phyloP scores from a whole-genome alignment of 768 basidiomycete species.

The Rhizopogon vesiculosus region DNA sequence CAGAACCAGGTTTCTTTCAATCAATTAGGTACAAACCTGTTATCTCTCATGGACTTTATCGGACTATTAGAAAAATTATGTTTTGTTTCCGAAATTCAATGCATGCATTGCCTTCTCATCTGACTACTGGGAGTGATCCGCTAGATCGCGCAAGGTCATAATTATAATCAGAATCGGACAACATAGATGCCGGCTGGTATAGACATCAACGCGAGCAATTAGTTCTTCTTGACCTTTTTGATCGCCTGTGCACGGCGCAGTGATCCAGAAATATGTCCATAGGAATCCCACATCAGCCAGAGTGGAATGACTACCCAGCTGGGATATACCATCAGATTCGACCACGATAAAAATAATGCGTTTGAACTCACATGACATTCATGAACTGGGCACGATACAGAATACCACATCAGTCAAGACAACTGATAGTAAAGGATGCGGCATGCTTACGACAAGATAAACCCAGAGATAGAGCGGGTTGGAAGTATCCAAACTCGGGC shows the following conservation, averaged over 20 bases:
- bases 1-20: conserved; percentile 1
- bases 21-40: conserved; percentile 5
- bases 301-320: conserved; percentile 82
- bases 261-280: conserved; percentile 58
- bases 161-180: neutral
- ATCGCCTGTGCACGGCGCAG: conserved; percentile 39
- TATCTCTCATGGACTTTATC: conserved; percentile 9
- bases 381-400: conserved; percentile 51
- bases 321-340: conserved; percentile 3
- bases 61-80: neutral
- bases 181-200: neutral
- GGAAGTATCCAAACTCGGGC: conserved; percentile 65
- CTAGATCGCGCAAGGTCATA: neutral
- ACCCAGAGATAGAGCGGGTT: conserved; percentile 75
- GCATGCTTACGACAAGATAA: conserved; percentile 56
- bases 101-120: neutral
- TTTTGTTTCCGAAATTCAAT: neutral
- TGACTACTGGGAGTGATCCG: neutral
- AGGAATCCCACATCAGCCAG: conserved; percentile 76
- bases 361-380: conserved; percentile 62
- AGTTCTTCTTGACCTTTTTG: conserved; percentile 34
- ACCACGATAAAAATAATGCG: neutral
- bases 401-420: neutral
- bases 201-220: neutral
- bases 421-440: conserved; percentile 22